phyloP scores from a whole-genome alignment of 2,329 filamentous ascomycete species.

The Onygenales sp. region DNA sequence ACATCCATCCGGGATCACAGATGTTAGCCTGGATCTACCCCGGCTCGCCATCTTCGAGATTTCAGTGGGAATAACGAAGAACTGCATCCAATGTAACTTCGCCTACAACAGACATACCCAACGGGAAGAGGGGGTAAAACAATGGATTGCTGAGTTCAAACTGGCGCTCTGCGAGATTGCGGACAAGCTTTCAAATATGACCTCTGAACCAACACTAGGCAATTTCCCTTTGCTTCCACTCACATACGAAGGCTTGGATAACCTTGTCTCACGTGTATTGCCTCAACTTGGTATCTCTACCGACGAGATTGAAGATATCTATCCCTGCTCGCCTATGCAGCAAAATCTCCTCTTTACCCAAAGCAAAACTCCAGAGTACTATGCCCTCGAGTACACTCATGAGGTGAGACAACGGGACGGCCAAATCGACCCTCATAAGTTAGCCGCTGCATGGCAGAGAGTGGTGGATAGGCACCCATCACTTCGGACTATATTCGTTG shows the following conservation, averaged over 20 bases:
- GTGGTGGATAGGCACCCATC: conserved; percentile 25
- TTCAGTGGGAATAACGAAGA: conserved; percentile 39
- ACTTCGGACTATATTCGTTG: conserved; percentile 25
- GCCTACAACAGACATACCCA: conserved; percentile 40
- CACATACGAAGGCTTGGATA: conserved; percentile 32
- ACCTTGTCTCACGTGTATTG: conserved; percentile 27
- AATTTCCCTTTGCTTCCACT: conserved; percentile 38
- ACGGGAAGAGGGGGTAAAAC: conserved; percentile 31
- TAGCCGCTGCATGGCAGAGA: conserved; percentile 24
- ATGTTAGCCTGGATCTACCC: conserved; percentile 35
- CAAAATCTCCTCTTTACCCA: conserved; percentile 26
- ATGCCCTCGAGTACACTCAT: conserved; percentile 28
- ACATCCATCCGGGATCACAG: conserved; percentile 29
- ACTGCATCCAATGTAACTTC: conserved; percentile 39
- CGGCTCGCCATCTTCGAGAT: conserved; percentile 44
- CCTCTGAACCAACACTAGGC: conserved; percentile 27
- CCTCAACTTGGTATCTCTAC: conserved; percentile 23
- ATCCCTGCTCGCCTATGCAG: conserved; percentile 12
- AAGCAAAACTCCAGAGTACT: conserved; percentile 24
- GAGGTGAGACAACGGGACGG: conserved; percentile 17
- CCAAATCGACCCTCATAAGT: conserved; percentile 16
- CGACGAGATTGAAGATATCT: conserved; percentile 33
- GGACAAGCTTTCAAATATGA: conserved; percentile 16
- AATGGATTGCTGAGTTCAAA: conserved; percentile 35
- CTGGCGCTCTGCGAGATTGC: conserved; percentile 22